Percentiles rank a stretch among this genome's conserved stretches.
Conservation (phyloP, 176 grass and related monocot genomes). For the Chloris gayana region DNA sequence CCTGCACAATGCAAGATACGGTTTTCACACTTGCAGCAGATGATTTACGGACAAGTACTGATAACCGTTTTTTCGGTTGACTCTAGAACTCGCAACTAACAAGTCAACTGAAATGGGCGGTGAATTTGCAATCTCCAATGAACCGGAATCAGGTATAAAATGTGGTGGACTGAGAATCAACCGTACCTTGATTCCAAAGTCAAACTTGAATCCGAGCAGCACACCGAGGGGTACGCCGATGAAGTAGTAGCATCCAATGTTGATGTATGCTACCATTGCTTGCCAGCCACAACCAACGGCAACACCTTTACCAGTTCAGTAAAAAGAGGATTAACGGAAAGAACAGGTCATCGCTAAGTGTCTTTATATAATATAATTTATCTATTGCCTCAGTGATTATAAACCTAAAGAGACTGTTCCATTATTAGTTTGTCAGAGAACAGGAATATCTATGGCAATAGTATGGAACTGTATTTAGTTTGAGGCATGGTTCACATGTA, state of each 20-base stretch:
- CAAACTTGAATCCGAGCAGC: constrained; percentile 77
- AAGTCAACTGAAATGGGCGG: constrained; percentile 10
- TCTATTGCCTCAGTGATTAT: too few species aligned
- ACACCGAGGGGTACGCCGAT: constrained; percentile 69
- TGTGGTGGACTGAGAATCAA: neutral
- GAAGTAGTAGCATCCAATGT: constrained; percentile 89
- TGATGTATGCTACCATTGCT: constrained; percentile 82
- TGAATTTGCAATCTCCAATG: constrained; percentile 19
- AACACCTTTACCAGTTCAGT: constrained; percentile 55
- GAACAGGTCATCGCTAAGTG: neutral
- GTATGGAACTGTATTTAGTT: too few species aligned
- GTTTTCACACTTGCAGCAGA: constrained; percentile 24
- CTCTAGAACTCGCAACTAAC: neutral
- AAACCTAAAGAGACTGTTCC: too few species aligned
- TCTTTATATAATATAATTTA: neutral
- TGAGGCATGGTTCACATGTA: too few species aligned
- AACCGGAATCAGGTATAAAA: neutral
- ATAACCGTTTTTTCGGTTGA: constrained; percentile 15
- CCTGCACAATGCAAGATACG: constrained; percentile 48
- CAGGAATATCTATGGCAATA: too few species aligned
- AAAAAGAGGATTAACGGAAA: neutral
- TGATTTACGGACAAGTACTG: neutral
- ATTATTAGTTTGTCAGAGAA: neutral
- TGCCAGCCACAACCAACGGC: constrained; percentile 95
- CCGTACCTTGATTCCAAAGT: constrained; percentile 65